Evolutionary conservation across 1,284 basidiomycete genomes (phyloP).

Genomic region (Papiliotrema terrestris): DNA sequence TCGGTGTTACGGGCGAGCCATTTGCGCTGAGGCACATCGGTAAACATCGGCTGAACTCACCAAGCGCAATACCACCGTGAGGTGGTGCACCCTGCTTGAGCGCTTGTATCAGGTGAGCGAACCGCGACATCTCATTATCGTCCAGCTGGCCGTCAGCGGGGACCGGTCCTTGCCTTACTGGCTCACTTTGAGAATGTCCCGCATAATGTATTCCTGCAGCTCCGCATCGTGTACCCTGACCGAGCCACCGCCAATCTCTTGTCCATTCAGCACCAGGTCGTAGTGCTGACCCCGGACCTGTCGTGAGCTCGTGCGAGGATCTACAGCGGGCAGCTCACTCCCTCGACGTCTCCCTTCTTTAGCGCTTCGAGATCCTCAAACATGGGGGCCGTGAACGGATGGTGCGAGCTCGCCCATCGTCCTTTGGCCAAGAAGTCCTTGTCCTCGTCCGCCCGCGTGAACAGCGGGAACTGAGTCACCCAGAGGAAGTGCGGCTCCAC

Average conservation of each 20-base stretch:
- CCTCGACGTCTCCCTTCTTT: constrained; percentile 62
- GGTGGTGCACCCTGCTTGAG: constrained; percentile 86
- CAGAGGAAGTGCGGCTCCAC: constrained; percentile 77
- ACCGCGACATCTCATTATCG: constrained; percentile 67
- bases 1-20: too few species aligned
- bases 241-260: constrained; percentile 89
- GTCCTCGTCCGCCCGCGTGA: constrained; percentile 81
- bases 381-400: constrained; percentile 96
- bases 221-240: constrained; percentile 84
- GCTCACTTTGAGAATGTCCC: constrained; percentile 69
- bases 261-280: constrained; percentile 91
- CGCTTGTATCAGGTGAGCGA: constrained; percentile 79
- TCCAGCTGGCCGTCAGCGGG: constrained; percentile 57
- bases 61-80: constrained; percentile 90
- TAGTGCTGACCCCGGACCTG: constrained; percentile 93
- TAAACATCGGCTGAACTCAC: constrained; percentile 50
- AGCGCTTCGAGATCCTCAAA: constrained; percentile 74
- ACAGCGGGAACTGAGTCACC: constrained; percentile 94
- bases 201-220: constrained; percentile 81
- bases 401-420: constrained; percentile 85
- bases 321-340: constrained; percentile 50
- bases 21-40: neutral
- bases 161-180: neutral
- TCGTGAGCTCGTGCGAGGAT: neutral
- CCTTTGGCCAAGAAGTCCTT: constrained; percentile 79